Percentiles rank a stretch among this genome's conserved stretches.
phyloP scores from a whole-genome alignment of 768 basidiomycete genomes.

The Mycena rebaudengoi region DNA sequence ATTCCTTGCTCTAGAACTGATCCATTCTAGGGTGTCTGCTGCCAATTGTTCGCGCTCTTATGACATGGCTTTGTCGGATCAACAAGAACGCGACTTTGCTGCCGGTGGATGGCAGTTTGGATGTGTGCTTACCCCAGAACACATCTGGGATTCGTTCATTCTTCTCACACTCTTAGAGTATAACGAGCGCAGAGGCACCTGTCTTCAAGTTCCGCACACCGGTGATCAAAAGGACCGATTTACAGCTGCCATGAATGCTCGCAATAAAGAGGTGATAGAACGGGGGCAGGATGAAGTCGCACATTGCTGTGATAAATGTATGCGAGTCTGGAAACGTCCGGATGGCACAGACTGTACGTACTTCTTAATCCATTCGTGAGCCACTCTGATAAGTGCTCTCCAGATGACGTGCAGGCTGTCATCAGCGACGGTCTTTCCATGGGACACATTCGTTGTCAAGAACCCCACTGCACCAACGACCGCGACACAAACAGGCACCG shows the following conservation, averaged over 20 bases:
- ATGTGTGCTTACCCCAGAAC: slow-evolving; percentile 26
- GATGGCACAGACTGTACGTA: slow-evolving; percentile 12
- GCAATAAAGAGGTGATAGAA: slow-evolving; percentile 32
- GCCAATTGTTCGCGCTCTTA: slow-evolving; percentile 26
- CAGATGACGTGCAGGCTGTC: slow-evolving; percentile 12
- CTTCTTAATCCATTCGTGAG: too few species aligned
- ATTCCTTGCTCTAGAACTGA: neutral
- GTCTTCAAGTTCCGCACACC: slow-evolving; percentile 33
- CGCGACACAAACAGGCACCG: slow-evolving; percentile 24
- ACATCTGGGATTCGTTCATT: slow-evolving; percentile 44
- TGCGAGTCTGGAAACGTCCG: slow-evolving; percentile 18
- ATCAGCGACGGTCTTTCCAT: slow-evolving; percentile 26
- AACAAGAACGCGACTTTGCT: slow-evolving; percentile 7
- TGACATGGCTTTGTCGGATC: slow-evolving; percentile 19
- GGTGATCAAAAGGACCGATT: slow-evolving; percentile 37
- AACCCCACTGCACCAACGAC: slow-evolving; percentile 11
- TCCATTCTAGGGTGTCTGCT: slow-evolving; percentile 20
- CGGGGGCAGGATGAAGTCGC: slow-evolving; percentile 35
- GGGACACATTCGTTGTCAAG: slow-evolving; percentile 26
- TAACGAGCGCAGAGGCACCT: neutral
- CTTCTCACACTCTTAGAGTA: slow-evolving; percentile 37
- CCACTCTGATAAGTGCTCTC: neutral
- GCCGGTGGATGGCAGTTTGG: slow-evolving; percentile 32
- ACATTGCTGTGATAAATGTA: slow-evolving; percentile 38
- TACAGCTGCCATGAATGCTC: slow-evolving; percentile 31